These are phyloP conservation scores for Trichosporon coremiiforme DNA, from an alignment of 1,284 basidiomycete genomes.

Conservation along the genomic window DNA sequence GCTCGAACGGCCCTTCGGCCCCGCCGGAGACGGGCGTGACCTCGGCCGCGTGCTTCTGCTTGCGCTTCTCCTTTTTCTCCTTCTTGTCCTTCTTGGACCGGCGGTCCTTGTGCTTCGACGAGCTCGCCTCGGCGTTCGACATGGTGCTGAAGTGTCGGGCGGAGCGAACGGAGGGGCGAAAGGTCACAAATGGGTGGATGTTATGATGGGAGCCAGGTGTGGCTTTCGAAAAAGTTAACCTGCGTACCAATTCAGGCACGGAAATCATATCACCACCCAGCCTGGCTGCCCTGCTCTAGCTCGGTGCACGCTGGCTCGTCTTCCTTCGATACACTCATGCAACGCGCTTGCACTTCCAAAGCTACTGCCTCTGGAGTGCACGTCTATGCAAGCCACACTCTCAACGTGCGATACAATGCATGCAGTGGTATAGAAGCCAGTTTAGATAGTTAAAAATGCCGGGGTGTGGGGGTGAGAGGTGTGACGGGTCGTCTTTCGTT, in stretches of 20 bases:
- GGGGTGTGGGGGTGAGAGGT: background rate
- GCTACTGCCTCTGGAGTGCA: no score
- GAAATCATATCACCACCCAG: background rate
- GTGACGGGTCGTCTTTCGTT: background rate
- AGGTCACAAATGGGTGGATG: background rate
- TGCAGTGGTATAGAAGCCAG: constrained; percentile 19
- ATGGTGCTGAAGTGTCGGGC: constrained; percentile 20
- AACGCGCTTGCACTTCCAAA: background rate
- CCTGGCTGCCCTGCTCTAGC: background rate
- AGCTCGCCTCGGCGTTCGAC: constrained; percentile 38
- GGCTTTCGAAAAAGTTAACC: constrained; percentile 33
- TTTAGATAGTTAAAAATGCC: constrained; percentile 17
- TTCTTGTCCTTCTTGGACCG: constrained; percentile 32
- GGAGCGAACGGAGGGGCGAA: constrained; percentile 6
- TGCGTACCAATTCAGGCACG: constrained; percentile 33
- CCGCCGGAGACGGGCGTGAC: background rate
- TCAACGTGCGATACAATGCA: constrained; percentile 28
- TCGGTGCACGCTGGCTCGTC: background rate
- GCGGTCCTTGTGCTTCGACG: constrained; percentile 37
- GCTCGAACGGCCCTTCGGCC: constrained; percentile 64
- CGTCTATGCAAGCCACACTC: no score
- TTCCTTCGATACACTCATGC: background rate
- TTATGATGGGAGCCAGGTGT: background rate
- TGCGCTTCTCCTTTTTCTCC: constrained; percentile 29
- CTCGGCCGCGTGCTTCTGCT: constrained; percentile 23